Base-by-base conservation (phyloP, 306 rosid genomes). In the Crotalaria pallida region DNA sequence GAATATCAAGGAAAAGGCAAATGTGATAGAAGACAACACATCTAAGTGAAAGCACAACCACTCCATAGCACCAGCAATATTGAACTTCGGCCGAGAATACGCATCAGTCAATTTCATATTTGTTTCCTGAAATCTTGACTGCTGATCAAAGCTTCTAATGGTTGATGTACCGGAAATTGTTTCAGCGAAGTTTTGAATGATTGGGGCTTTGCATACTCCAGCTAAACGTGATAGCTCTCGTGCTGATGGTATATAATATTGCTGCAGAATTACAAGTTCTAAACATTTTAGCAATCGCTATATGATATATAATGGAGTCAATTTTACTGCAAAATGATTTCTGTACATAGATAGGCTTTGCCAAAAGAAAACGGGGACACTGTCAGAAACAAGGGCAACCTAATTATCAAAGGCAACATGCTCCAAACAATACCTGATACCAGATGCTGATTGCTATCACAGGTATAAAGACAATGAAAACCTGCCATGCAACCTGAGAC, bases 161-260 rank as follows among this genome's bases (percentile, higher is more conserved):
- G 97, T 93, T 49, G 88, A 65, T 45, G 90, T 56, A 29, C 98
- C 96, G 0, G 94, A 93, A 65, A 93, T 82, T 17, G 98, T 90
- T 82, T 93, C 96, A 0, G 96, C 72, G 50, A 93, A 88, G 81
- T 88, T 91, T 69, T 93, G 98, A 70, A 93, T 90, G 41, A 85
- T 82, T 7, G 97, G 97, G 61, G 98, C 98, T 74, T 93, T 86
- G 85, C 92, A 88, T 15, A 84, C 88, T 50, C 98, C 98, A 34
- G 76, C 71, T 71, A 93, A 74, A 34, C 98, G 89, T 5, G 98
- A 72, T 12, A 93, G 84, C 74, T 93, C 98, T 69, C 97, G 79
- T 1, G 96, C 96, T 12, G 92, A 65, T 65, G 98, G 74, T 71
- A 88, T 40, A 79, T 90, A 90, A 70, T 80, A 90, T 87, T 79